Evolutionary conservation across 23 red algal genomes (phyloP).

Genomic region (Pyropia yezoensis): DNA sequence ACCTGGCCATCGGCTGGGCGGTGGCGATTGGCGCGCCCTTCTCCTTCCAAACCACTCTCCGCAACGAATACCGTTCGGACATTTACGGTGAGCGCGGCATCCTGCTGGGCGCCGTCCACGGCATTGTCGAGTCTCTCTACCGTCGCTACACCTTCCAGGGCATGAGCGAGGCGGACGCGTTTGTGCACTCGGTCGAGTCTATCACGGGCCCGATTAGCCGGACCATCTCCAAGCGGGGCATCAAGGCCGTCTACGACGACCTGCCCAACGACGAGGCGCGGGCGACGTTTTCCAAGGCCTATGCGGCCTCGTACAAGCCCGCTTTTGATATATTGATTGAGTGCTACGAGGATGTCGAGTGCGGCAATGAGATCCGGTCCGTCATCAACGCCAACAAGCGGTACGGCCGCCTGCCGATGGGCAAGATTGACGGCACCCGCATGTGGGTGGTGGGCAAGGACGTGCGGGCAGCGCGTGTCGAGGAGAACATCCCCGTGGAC

Average conservation of each 20-base stretch:
- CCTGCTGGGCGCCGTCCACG: conserved; percentile 88
- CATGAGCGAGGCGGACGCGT: conserved; percentile 65
- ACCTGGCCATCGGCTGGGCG: conserved; percentile 94
- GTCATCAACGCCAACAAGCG: conserved; percentile 81
- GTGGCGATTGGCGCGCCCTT: conserved; percentile 77
- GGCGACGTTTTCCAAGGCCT: conserved; percentile 77
- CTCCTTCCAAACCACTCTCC: conserved; percentile 79
- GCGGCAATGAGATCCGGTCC: conserved; percentile 89
- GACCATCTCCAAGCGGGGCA: conserved; percentile 79
- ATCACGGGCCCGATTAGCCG: conserved; percentile 84
- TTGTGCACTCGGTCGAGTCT: conserved; percentile 63
- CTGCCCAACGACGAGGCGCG: conserved; percentile 55
- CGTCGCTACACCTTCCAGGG: conserved; percentile 59
- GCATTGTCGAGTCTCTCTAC: conserved; percentile 82
- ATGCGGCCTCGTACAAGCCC: conserved; percentile 82
- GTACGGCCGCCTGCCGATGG: conserved; percentile 70
- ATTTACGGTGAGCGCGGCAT: conserved; percentile 98
- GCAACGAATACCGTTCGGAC: conserved; percentile 95
- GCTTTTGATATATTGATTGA: conserved; percentile 92
- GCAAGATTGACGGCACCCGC: conserved; percentile 83
- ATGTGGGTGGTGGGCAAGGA: conserved; percentile 95
- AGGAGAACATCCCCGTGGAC: conserved; percentile 35
- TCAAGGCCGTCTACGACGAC: conserved; percentile 91
- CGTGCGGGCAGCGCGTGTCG: conserved; percentile 51
- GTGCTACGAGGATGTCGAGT: conserved; percentile 97